Conservation (phyloP, 2,329 filamentous ascomycete genomes). For the Trichoderma simmonsii region DNA sequence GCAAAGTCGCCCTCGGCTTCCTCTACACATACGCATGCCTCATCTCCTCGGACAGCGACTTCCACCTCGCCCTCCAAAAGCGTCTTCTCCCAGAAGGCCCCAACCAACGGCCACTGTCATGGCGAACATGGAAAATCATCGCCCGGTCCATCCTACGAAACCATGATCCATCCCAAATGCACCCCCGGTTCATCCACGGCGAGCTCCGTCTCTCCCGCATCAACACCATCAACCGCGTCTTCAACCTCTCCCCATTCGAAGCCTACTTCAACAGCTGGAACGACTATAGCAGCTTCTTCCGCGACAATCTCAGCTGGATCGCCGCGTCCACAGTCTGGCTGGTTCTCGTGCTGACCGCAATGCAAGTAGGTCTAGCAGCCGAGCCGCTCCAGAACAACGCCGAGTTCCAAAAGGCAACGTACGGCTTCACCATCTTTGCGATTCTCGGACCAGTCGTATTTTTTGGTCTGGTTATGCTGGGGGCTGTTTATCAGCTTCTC, state of each 20-base stretch:
- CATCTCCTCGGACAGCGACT: neutral
- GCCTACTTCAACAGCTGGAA: neutral
- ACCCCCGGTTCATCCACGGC: neutral
- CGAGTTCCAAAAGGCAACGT: neutral
- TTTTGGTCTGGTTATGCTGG: neutral
- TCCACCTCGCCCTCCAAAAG: neutral
- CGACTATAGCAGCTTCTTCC: neutral
- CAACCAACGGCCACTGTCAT: neutral
- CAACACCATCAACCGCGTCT: neutral
- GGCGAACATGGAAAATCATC: neutral
- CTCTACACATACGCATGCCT: constrained; percentile 2
- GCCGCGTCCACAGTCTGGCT: neutral
- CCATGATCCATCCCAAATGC: neutral
- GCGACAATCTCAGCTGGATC: neutral
- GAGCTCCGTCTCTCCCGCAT: neutral
- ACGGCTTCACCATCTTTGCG: neutral
- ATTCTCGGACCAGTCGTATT: neutral
- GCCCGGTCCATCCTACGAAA: neutral
- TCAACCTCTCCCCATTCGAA: neutral
- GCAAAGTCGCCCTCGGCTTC: neutral
- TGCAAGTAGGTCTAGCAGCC: neutral
- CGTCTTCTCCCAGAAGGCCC: neutral
- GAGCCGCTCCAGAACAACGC: neutral
- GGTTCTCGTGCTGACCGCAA: neutral
- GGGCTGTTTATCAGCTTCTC: neutral